Evolutionary conservation across 164 flowering plant genomes (phyloP), one percentile per base, ranked within the genome.

Genomic region (Pachysandra terminalis): DNA sequence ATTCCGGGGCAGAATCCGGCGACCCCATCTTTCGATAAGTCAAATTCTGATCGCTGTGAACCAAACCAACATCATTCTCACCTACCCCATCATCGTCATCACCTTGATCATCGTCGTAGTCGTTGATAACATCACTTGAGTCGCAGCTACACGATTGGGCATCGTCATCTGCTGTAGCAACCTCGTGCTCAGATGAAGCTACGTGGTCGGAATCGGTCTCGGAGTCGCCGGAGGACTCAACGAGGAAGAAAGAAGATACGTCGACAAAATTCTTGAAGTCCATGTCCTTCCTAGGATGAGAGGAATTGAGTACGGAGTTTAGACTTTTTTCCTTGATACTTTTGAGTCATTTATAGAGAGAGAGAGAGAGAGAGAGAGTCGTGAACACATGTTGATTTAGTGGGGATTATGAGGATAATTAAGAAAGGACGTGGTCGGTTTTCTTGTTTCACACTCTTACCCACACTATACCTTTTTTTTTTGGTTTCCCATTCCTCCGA

Each of bases 161-260:
- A 71, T 86, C 90, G 63, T 41, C 59, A 23, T 45, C n/a, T 24
- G 28, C 26, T 15, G 2, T 25, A 4, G 1, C 52, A 12, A 26
- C 15, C 6, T 35, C 63, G 19, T 1, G 17, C 0, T 12, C 64
- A 21, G 5, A 13, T 26, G 9, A 59, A 25, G 40, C 61, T 32
- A 48, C 48, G 58, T 55, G 61, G 59, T 73, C 77, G 13, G 19
- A 15, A 16, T 63, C 78, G 15, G 61, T 67, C 62, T 86, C 90
- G 0, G 90, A 84, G 62, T 86, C 87, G 9, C 80, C 87, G 7
- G 73, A 65, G 32, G 74, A 80, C 67, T 86, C 90, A 19, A 80
- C 57, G n/a, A 81, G 75, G 23, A 84, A 64, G 71, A 68, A 81
- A 56, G 75, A 62, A n/a, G 83, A 74, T 1, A 71, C 72, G 69